phyloP scores from a whole-genome alignment of 768 basidiomycete genomes.

The Boletus reticulatus region DNA sequence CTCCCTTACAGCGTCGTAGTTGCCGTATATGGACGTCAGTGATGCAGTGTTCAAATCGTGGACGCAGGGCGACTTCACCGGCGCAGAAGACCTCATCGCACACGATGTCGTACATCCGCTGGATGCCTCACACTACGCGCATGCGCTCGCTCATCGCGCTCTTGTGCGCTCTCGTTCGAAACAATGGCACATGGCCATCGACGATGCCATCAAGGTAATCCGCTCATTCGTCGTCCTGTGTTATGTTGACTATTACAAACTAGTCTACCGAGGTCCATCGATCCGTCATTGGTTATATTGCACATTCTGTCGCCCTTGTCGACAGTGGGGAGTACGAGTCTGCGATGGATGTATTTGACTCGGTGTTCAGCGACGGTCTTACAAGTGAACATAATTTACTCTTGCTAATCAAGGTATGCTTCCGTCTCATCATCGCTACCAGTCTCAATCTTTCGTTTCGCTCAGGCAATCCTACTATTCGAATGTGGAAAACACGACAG shows the following conservation, averaged over 20 bases:
- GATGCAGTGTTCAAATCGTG: background rate
- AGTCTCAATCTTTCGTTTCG: no score
- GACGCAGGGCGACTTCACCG: background rate
- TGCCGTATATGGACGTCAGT: background rate
- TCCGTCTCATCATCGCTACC: background rate
- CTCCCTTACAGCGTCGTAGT: background rate
- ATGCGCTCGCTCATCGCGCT: background rate
- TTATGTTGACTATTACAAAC: background rate
- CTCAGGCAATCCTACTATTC: no score
- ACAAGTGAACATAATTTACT: background rate
- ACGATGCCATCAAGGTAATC: background rate
- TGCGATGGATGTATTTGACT: background rate
- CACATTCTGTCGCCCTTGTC: background rate
- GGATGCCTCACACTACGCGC: background rate
- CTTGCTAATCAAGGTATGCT: background rate
- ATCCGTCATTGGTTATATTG: slow-evolving; percentile 11
- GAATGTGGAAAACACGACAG: no score
- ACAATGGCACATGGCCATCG: background rate
- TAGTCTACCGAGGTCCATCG: slow-evolving; percentile 2
- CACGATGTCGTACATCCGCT: background rate
- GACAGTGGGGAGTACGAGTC: background rate
- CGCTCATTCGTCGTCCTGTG: fast-evolving
- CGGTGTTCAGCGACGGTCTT: background rate
- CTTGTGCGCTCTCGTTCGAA: background rate
- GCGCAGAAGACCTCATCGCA: background rate